Percentiles rank a stretch among this genome's conserved stretches.
Evolutionary conservation across 805 yeast genomes (phyloP).

Genomic region (Candida insectalens): DNA sequence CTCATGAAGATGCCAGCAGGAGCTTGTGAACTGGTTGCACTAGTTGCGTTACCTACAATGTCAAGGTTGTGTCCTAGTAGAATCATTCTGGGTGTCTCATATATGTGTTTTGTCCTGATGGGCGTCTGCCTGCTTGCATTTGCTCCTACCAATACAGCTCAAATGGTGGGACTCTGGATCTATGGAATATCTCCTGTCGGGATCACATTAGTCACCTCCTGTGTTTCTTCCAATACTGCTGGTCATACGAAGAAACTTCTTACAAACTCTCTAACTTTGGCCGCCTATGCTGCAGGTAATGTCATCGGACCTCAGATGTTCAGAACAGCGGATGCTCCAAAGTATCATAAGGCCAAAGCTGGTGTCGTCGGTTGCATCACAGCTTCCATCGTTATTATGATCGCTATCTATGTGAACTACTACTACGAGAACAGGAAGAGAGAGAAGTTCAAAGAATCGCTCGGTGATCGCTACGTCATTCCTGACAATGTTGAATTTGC

Average conservation of each 20-base stretch:
- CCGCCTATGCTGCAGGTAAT: constrained; percentile 58
- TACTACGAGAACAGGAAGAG: constrained; percentile 30
- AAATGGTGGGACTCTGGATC: constrained; percentile 21
- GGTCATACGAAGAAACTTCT: constrained; percentile 65
- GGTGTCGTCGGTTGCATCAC: constrained; percentile 41
- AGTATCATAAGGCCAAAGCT: constrained; percentile 42
- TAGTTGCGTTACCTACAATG: constrained; percentile 14
- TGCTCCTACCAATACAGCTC: constrained; percentile 9
- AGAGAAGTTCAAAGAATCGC: constrained; percentile 23
- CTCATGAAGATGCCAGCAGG: constrained; percentile 27
- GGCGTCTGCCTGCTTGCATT: constrained; percentile 24
- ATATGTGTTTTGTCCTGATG: constrained; percentile 14
- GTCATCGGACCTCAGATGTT: constrained; percentile 69
- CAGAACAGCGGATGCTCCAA: constrained; percentile 43
- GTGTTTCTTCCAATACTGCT: constrained; percentile 33
- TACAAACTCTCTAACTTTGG: constrained; percentile 42
- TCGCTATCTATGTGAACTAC: constrained; percentile 18
- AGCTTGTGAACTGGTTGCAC: constrained; percentile 24
- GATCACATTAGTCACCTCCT: constrained; percentile 13
- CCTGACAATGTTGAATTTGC: constrained; percentile 17
- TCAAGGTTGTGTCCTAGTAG: constrained; percentile 18
- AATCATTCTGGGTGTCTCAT: constrained; percentile 13
- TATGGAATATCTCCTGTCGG: constrained; percentile 13
- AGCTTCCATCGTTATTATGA: constrained; percentile 5
- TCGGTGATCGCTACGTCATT: constrained; percentile 10